Base-by-base conservation (phyloP, 495 filamentous ascomycete species). In the Penicillium waksmanii region DNA sequence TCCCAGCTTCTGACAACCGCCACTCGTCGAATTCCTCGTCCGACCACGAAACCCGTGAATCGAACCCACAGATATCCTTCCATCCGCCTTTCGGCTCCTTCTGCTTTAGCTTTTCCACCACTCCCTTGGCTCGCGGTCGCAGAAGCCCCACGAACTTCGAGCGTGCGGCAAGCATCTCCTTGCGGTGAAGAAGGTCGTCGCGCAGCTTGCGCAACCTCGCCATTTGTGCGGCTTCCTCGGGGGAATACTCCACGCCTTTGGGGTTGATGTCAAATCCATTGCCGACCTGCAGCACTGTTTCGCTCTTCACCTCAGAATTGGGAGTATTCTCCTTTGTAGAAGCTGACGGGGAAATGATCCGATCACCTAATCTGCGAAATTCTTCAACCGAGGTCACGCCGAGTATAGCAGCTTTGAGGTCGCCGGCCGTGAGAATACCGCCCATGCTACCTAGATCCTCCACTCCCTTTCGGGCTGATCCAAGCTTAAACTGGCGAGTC, bases 221-320 rank as follows among this genome's bases (percentile, higher is more conserved):
- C 23, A 84, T 65, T 36, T 73, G 74, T 17, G 69, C 57, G 7
- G 66, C 67, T 47, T 84, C 81, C 11, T 78, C 73, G 5, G 67
- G 53, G 0, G 80, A 76, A 62, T 79, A 81, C 21, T 63, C 70
- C 19, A 76, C 58, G 50, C 65, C 68, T 18, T 66, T 58, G 36
- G 64, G 56, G 35, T 73, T 60, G 55, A 72, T 58, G 33, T 77
- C 76, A 9, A 77, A 58, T 8, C 66, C 87, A 66, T 91, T 91
- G 71, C 87, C 79, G 58, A 89, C 84, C 77, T 91, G 89, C 57
- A 89, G 85, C 73, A 89, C 87, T 36, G 81, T 83, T 64, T 92
- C 86, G 68, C 87, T 87, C 71, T 69, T 66, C 4, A 47, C 53
- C 27, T 61, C 56, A 3, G 31, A 31, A 10, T 55, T 52, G 7